Evolutionary conservation across 306 rosid species (phyloP).

Genomic region (Amphicarpaea edgeworthii): DNA sequence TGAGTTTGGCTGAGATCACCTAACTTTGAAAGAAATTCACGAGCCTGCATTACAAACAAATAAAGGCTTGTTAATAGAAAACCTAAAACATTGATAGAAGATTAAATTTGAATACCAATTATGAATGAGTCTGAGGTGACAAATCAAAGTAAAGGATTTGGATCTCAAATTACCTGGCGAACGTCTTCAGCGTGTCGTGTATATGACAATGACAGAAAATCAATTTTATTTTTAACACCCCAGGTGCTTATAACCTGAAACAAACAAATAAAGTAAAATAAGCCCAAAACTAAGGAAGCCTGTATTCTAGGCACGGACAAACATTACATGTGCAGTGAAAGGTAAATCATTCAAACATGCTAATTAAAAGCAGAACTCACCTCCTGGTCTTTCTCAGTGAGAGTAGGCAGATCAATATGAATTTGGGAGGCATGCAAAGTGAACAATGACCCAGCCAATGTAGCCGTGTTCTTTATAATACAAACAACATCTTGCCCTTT

Average conservation of each 20-base stretch:
- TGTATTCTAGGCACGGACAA: conserved; percentile 9
- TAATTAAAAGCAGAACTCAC: conserved; percentile 45
- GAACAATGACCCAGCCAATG: conserved; percentile 89
- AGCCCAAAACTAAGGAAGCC: neutral
- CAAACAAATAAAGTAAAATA: conserved; percentile 20
- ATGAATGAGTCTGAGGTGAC: conserved; percentile 29
- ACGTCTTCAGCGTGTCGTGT: conserved; percentile 89
- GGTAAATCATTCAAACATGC: conserved; percentile 24
- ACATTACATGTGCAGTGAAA: neutral
- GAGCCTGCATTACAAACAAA: conserved; percentile 68
- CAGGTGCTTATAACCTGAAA: conserved; percentile 87
- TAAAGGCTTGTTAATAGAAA: conserved; percentile 22
- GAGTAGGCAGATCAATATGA: conserved; percentile 91
- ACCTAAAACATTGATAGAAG: conserved; percentile 20
- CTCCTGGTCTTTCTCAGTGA: conserved; percentile 88
- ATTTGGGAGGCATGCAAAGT: conserved; percentile 94
- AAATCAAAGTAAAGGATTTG: conserved; percentile 23
- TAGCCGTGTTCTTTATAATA: conserved; percentile 83
- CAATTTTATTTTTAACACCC: conserved; percentile 87
- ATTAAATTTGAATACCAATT: conserved; percentile 3
- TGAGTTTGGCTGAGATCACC: conserved; percentile 84
- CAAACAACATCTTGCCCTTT: conserved; percentile 85
- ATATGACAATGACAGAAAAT: conserved; percentile 86
- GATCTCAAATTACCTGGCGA: conserved; percentile 68
- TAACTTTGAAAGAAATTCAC: conserved; percentile 78